Evolutionary conservation across 306 rosid genomes (phyloP).

Genomic region (Potentilla sterilis): DNA sequence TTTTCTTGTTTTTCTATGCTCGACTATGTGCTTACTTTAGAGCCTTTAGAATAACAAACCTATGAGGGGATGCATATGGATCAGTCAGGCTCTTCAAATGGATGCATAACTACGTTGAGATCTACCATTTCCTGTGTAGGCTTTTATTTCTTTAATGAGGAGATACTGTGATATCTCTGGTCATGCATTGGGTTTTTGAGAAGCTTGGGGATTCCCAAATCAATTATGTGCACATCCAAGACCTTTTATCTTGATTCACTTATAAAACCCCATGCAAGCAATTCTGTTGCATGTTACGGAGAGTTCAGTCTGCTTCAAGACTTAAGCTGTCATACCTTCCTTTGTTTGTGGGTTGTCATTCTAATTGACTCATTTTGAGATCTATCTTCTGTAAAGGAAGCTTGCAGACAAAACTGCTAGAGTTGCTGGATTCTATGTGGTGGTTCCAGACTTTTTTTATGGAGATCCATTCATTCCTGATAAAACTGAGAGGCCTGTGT

Average conservation of each 20-base stretch:
- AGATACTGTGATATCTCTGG: no score
- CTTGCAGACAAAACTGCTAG: slow-evolving; percentile 74
- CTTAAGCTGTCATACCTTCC: not conserved
- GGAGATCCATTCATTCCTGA: slow-evolving; percentile 55
- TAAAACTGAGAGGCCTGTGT: slow-evolving; percentile 37
- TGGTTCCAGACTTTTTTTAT: slow-evolving; percentile 65
- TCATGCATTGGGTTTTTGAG: not conserved
- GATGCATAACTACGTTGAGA: not conserved
- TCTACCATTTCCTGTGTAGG: not conserved
- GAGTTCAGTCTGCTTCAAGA: not conserved
- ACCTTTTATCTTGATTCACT: not conserved
- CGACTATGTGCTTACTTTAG: not conserved
- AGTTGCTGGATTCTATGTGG: slow-evolving; percentile 68
- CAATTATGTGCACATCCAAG: not conserved
- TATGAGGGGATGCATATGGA: not conserved
- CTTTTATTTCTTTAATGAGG: not conserved
- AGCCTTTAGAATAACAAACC: not conserved
- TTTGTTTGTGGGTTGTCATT: not conserved
- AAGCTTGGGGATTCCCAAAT: no score
- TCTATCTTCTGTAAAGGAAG: slow-evolving; percentile 45
- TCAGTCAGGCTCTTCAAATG: not conserved
- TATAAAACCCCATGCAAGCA: not conserved
- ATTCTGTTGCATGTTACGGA: not conserved
- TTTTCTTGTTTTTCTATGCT: not conserved
- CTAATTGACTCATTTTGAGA: not conserved